Evolutionary conservation across 2,329 filamentous ascomycete genomes (phyloP).

Genomic region (Neonectria sp.): DNA sequence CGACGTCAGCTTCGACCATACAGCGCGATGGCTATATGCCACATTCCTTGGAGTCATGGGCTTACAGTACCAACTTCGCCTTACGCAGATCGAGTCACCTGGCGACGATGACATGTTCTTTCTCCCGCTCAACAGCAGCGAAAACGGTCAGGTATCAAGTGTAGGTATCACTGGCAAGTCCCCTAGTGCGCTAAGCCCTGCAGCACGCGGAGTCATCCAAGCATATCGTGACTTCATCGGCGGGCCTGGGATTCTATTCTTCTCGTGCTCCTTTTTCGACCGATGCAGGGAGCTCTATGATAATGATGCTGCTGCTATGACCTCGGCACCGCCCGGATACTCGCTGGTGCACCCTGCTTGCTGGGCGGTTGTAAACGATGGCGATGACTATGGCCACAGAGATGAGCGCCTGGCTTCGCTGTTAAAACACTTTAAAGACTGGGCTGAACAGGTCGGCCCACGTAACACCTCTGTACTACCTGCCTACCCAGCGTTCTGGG

Average conservation of each 20-base stretch:
- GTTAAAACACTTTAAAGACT: not conserved
- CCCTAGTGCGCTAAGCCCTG: not conserved
- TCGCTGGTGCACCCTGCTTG: not conserved
- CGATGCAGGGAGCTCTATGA: not conserved
- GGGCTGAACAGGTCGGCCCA: not conserved
- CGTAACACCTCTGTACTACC: not conserved
- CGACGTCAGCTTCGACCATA: not conserved
- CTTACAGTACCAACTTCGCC: not conserved
- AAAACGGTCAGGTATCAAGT: not conserved
- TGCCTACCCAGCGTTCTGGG: not conserved
- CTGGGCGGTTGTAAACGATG: not conserved
- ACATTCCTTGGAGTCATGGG: not conserved
- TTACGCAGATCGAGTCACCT: not conserved
- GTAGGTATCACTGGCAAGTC: not conserved
- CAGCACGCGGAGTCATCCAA: not conserved
- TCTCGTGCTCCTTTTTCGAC: not conserved
- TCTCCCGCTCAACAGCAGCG: not conserved
- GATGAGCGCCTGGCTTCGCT: not conserved
- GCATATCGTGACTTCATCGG: not conserved
- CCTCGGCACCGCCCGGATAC: not conserved
- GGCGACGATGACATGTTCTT: not conserved
- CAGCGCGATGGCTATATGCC: not conserved
- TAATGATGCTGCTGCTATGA: no score
- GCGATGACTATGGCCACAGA: not conserved
- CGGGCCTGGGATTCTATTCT: not conserved